Evolutionary conservation across 805 yeast species (phyloP).

Genomic region (Wickerhamomyces ciferrii): DNA sequence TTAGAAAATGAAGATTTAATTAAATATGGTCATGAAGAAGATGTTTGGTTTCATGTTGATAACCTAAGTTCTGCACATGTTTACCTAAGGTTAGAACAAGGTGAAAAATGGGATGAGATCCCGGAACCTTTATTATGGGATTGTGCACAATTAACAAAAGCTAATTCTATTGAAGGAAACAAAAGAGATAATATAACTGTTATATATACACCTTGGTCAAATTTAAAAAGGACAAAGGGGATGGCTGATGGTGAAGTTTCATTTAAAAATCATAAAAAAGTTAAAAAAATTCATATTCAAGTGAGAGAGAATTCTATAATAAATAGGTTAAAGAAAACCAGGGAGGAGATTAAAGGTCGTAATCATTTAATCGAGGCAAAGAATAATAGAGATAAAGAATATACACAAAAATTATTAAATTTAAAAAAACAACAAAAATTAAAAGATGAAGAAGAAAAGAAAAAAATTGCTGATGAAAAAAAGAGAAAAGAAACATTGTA

Average conservation of each 20-base stretch:
- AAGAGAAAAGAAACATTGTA: conserved; percentile 35
- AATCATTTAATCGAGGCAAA: conserved; percentile 27
- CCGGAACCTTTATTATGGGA: conserved; percentile 47
- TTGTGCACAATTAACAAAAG: conserved; percentile 70
- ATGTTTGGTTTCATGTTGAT: conserved; percentile 81
- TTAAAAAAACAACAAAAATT: conserved; percentile 19
- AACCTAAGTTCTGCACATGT: conserved; percentile 74
- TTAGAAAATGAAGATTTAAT: conserved; percentile 60
- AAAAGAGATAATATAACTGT: conserved; percentile 62
- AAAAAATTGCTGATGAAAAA: conserved; percentile 33
- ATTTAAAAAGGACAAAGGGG: conserved; percentile 57
- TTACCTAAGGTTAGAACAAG: conserved; percentile 50
- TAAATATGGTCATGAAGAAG: conserved; percentile 57
- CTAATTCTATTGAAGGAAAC: conserved; percentile 72
- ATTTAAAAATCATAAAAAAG: conserved; percentile 52
- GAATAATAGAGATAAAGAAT: conserved; percentile 33
- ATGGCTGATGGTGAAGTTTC: conserved; percentile 82
- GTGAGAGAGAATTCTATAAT: conserved; percentile 53
- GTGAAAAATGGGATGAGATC: conserved; percentile 41
- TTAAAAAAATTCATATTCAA: conserved; percentile 47
- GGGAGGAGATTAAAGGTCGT: conserved; percentile 40
- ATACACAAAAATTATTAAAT: conserved; percentile 13
- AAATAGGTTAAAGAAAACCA: conserved; percentile 61
- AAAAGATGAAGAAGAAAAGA: conserved; percentile 29
- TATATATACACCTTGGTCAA: conserved; percentile 70